Percentiles rank a stretch among this genome's conserved stretches.
Conservation (phyloP, 75 land plant genomes). For the Adiantum capillusveneris region DNA sequence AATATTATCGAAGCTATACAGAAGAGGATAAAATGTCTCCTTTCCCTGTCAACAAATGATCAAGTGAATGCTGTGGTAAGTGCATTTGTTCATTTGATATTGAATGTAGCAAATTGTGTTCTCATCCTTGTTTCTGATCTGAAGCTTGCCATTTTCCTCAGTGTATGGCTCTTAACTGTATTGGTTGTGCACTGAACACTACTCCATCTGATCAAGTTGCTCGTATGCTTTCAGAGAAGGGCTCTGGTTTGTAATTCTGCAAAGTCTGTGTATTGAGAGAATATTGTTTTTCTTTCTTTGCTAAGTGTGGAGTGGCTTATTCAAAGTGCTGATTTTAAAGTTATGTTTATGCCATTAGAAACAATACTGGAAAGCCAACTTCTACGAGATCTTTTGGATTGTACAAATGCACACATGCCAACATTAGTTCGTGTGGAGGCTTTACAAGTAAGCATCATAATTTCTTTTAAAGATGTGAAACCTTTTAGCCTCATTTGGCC, state of each 20-base stretch:
- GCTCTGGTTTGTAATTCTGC: slow-evolving; percentile 13
- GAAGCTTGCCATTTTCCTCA: slow-evolving; percentile 6
- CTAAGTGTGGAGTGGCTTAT: too few species aligned
- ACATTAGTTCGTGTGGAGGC: slow-evolving; percentile 28
- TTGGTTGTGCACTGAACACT: slow-evolving; percentile 56
- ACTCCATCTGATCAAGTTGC: slow-evolving; percentile 60
- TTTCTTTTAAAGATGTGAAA: too few species aligned
- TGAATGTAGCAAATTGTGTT: too few species aligned
- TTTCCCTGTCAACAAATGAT: slow-evolving; percentile 36
- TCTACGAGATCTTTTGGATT: slow-evolving; percentile 19
- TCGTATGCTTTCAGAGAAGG: slow-evolving; percentile 40
- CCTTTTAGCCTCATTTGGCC: too few species aligned
- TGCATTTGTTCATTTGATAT: not conserved
- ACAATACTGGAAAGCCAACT: slow-evolving; percentile 1
- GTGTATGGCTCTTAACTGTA: slow-evolving; percentile 65
- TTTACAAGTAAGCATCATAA: slow-evolving; percentile 22
- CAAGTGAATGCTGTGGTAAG: slow-evolving; percentile 51
- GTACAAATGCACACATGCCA: slow-evolving; percentile 12
- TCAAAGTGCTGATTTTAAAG: too few species aligned
- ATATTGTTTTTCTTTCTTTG: too few species aligned
- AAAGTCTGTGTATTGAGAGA: not conserved
- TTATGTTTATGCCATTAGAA: not conserved
- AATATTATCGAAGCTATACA: slow-evolving; percentile 44
- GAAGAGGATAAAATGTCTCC: slow-evolving; percentile 32
- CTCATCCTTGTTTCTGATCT: not conserved